phyloP scores from a whole-genome alignment of 495 filamentous ascomycete species.

The Trichoderma reesei region DNA sequence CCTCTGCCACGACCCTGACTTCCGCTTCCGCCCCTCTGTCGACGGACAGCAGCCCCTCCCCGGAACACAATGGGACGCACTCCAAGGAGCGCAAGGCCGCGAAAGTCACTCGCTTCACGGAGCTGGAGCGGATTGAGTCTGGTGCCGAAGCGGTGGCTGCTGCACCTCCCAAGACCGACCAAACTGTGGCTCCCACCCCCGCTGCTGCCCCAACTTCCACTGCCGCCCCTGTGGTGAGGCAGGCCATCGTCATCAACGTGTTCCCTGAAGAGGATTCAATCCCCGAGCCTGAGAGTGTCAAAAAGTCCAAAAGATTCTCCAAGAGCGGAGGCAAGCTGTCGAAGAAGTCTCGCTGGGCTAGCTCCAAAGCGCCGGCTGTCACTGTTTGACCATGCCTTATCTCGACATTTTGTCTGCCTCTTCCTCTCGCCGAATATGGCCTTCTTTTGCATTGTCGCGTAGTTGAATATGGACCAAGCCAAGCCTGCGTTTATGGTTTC shows the following conservation, averaged over 20 bases:
- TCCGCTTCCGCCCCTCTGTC: background rate
- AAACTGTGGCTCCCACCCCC: background rate
- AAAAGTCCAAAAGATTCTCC: background rate
- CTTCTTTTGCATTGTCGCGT: background rate
- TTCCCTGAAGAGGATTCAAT: conserved; percentile 8
- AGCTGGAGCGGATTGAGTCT: conserved; percentile 20
- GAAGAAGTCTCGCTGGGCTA: background rate
- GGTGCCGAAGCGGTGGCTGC: conserved; percentile 1
- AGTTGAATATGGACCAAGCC: background rate
- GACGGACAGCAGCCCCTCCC: background rate
- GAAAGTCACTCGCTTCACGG: conserved; percentile 17
- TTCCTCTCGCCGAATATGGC: background rate
- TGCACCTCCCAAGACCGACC: background rate
- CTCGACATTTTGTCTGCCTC: background rate
- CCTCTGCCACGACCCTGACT: conserved; percentile 16
- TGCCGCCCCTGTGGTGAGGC: background rate
- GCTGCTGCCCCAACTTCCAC: background rate
- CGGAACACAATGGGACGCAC: background rate
- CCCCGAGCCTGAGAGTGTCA: background rate
- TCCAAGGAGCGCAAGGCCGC: conserved; percentile 11
- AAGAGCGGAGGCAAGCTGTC: background rate
- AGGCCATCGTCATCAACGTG: conserved; percentile 6
- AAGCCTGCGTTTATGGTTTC: too few relatives aligned
- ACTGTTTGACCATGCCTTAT: background rate
- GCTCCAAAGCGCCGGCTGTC: background rate